phyloP scores from a whole-genome alignment of 176 grass and related monocot species.

The Hsuehochloa calcarea region DNA sequence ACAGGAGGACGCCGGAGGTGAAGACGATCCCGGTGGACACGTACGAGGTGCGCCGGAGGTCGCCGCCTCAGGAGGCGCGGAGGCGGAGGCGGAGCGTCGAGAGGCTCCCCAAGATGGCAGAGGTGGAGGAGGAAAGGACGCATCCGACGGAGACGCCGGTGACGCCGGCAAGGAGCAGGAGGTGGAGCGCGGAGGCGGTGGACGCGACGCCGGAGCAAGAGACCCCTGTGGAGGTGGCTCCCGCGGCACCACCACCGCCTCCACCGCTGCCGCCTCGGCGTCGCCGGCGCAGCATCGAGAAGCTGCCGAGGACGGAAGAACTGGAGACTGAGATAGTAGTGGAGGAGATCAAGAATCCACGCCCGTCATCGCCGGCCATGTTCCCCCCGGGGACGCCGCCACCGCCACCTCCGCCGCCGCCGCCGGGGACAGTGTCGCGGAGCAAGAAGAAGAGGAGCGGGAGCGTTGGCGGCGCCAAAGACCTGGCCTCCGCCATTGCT shows the following conservation, averaged over 20 bases:
- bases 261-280: neutral
- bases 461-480: constrained; percentile 79
- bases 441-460: constrained; percentile 75
- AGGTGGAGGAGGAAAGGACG: constrained; percentile 40
- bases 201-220: constrained; percentile 8
- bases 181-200: constrained; percentile 39
- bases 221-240: neutral
- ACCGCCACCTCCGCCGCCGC: constrained; percentile 37
- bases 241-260: neutral
- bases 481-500: constrained; percentile 79
- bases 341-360: constrained; percentile 32
- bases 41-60: constrained; percentile 39
- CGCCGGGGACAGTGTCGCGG: constrained; percentile 23
- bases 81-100: constrained; percentile 45
- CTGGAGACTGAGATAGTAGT: constrained; percentile 35
- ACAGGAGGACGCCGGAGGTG: constrained; percentile 24
- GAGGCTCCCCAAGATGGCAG: constrained; percentile 39
- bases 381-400: constrained; percentile 52
- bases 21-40: constrained; percentile 68
- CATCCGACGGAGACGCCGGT: neutral
- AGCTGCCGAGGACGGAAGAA: constrained; percentile 37
- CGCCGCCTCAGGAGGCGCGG: constrained; percentile 18
- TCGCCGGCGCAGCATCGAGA: constrained; percentile 44
- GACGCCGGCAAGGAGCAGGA: constrained; percentile 42
- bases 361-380: constrained; percentile 5